phyloP scores from a whole-genome alignment of 306 rosid species.

The Geum urbanum region DNA sequence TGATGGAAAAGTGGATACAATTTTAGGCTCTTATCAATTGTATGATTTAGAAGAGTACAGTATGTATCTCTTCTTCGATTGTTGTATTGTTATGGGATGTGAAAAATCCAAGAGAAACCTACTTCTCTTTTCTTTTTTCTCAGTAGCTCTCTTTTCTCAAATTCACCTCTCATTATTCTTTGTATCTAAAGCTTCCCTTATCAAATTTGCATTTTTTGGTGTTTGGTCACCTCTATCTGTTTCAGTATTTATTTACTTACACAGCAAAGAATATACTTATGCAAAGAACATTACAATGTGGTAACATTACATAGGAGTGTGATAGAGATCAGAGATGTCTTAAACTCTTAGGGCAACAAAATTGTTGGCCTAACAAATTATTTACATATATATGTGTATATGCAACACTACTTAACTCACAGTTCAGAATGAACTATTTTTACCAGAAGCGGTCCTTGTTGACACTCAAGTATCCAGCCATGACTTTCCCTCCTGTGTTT shows the following conservation, averaged over 20 bases:
- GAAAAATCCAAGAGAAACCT: conserved; percentile 52
- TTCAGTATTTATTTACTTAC: too few species aligned
- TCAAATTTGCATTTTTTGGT: conserved; percentile 31
- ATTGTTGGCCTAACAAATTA: conserved; percentile 4
- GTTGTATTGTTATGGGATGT: conserved; percentile 53
- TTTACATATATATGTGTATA: conserved; percentile 6
- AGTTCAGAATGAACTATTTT: conserved; percentile 8
- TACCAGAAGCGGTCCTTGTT: conserved; percentile 94
- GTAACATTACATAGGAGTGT: neutral
- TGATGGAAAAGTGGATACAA: conserved; percentile 45
- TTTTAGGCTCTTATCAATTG: conserved; percentile 48
- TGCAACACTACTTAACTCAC: neutral
- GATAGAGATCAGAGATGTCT: neutral
- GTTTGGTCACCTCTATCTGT: conserved; percentile 28
- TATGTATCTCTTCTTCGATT: conserved; percentile 48
- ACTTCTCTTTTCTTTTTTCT: conserved; percentile 33
- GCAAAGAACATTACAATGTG: too few species aligned
- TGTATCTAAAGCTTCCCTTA: conserved; percentile 48
- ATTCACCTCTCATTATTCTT: conserved; percentile 41
- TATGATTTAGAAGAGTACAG: conserved; percentile 39
- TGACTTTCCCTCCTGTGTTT: conserved; percentile 89
- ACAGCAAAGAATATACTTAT: too few species aligned
- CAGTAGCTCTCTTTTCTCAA: conserved; percentile 44
- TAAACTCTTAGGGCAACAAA: neutral
- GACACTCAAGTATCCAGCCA: conserved; percentile 91